These are phyloP conservation scores for Metschnikowia bowlesiae DNA, from an alignment of 805 yeast species.

Conservation along the genomic window DNA sequence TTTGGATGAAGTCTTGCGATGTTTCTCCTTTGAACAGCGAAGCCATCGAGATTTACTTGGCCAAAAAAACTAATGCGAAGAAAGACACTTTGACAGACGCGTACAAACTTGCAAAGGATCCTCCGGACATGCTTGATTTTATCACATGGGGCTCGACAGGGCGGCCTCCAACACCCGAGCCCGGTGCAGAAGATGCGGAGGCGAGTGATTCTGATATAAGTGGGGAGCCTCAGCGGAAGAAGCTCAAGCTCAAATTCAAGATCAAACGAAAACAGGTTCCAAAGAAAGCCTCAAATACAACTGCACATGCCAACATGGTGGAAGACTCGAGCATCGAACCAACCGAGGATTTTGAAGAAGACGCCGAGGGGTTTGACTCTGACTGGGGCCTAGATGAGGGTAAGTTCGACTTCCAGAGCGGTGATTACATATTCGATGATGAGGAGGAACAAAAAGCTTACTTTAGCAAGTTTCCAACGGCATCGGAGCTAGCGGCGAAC, in stretches of 20 bases:
- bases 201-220: slow-evolving; percentile 24
- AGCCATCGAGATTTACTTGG: slow-evolving; percentile 38
- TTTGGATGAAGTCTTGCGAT: slow-evolving; percentile 58
- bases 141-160: slow-evolving; percentile 39
- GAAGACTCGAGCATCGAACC: not conserved
- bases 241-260: slow-evolving; percentile 14
- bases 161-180: slow-evolving; percentile 33
- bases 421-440: slow-evolving; percentile 35
- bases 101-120: slow-evolving; percentile 47
- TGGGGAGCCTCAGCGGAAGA: slow-evolving; percentile 31
- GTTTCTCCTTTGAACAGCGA: slow-evolving; percentile 42
- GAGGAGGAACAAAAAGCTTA: slow-evolving; percentile 27
- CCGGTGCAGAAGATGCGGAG: slow-evolving; percentile 36
- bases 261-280: slow-evolving; percentile 13
- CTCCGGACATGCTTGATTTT: slow-evolving; percentile 40
- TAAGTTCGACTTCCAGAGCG: slow-evolving; percentile 23
- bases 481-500: slow-evolving; percentile 19
- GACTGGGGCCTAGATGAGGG: slow-evolving; percentile 45
- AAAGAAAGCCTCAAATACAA: not conserved
- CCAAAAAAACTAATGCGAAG: slow-evolving; percentile 26
- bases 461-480: slow-evolving; percentile 21
- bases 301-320: not conserved
- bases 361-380: slow-evolving; percentile 16
- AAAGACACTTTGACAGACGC: slow-evolving; percentile 46
- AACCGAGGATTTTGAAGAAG: not conserved